Evolutionary conservation across 179 eudicot genomes (phyloP).

Genomic region (Camellia oleifera): DNA sequence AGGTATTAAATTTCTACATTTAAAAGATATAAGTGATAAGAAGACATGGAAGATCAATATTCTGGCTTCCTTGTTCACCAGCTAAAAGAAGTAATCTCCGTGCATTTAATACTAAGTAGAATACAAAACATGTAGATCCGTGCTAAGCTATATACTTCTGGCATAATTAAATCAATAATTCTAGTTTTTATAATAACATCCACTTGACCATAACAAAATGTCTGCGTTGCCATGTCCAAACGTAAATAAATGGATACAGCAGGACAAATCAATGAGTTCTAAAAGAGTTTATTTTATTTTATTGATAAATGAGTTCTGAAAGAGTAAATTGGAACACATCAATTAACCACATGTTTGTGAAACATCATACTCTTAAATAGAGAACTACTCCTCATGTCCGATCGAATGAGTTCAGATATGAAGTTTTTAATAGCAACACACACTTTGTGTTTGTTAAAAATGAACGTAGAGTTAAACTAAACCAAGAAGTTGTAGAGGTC

Average conservation of each 20-base stretch:
- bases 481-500: background rate
- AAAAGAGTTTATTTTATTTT: too few relatives aligned
- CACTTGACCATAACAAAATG: background rate
- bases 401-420: background rate
- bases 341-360: background rate
- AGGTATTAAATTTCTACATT: too few relatives aligned
- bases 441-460: background rate
- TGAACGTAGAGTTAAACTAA: background rate
- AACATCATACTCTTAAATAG: background rate
- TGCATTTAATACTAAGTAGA: background rate
- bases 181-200: background rate
- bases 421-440: background rate
- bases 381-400: background rate
- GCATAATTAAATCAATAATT: too few relatives aligned
- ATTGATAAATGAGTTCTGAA: background rate
- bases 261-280: background rate
- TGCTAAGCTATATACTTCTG: too few relatives aligned
- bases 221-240: background rate
- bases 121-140: too few relatives aligned
- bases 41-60: background rate
- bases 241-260: background rate
- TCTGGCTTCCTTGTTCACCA: slow-evolving; percentile 5
- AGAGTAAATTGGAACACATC: background rate
- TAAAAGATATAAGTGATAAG: background rate
- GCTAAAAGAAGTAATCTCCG: background rate